Base-by-base conservation (phyloP, 371 early-diverging fungal species). In the Mortierella sp. region DNA sequence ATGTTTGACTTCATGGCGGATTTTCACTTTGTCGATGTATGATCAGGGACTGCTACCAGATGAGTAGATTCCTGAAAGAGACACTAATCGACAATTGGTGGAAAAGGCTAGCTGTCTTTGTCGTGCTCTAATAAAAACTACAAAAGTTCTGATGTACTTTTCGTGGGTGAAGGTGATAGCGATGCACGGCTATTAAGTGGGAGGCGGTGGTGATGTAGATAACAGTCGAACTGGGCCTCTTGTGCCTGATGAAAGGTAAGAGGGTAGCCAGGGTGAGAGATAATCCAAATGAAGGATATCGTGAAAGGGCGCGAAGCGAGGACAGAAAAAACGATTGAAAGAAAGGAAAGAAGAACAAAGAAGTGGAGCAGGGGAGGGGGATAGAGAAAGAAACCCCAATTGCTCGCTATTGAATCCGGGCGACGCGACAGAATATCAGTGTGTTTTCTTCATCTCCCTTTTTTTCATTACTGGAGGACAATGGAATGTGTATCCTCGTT, bases 401-500 rank as follows among this genome's bases (percentile, higher is more conserved):
- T 39, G 39, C 39, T 39, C 39, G 39, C 6, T 39, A 39, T 39
- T 10, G 39, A 43, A 16, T 16, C 22, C 5, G 40, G 10, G 35
- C 18, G 62, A 39, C 40, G 30, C 30, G n/a, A 55, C 37, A 39
- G 1, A 39, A n/a, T 40, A 35, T 63, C 6, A 43, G 54, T n/a
- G 43, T 37, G 39, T 12, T 39, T 12, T 59, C 18, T 59, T 32
- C 32, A n/a, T 35, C 30, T 35, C 24, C 45, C 57, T 61, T 45
- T 57, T 70, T 63, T 70, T 64, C 35, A 28, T 28, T 39, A 39
- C 11, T 40, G 47, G 70, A 30, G n/a, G 40, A 70, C 70, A 55
- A 70, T 70, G 70, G 70, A 70, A 70, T 63, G 64, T 64, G 2
- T 32, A 24, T 63, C 47, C 45, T 55, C 64, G 16, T 47, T 57